phyloP scores from a whole-genome alignment of 345 rosid genomes.

The Odontarrhena argentea region DNA sequence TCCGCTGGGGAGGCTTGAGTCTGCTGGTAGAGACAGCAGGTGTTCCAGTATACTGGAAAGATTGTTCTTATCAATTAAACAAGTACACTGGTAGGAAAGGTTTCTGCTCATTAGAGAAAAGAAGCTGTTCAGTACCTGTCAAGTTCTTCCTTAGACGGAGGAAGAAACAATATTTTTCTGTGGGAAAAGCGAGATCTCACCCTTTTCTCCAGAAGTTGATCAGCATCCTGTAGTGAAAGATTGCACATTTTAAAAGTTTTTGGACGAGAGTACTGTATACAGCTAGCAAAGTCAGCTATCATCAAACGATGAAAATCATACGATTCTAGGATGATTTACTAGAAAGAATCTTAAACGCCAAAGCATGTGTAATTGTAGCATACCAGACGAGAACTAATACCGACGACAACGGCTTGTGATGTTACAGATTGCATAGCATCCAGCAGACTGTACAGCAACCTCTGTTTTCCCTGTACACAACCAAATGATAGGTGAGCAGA shows the following conservation, averaged over 20 bases:
- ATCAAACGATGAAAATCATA: slow-evolving; percentile 1
- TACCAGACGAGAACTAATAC: slow-evolving; percentile 84
- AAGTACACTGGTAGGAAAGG: slow-evolving; percentile 2
- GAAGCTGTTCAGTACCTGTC: slow-evolving; percentile 52
- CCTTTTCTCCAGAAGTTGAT: slow-evolving; percentile 93
- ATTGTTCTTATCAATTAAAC: slow-evolving; percentile 14
- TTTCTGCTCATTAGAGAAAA: slow-evolving; percentile 17
- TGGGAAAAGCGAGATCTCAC: slow-evolving; percentile 96
- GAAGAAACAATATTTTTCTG: slow-evolving; percentile 77
- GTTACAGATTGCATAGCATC: slow-evolving; percentile 95
- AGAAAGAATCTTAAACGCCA: slow-evolving; percentile 18
- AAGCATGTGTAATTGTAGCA: slow-evolving; percentile 27
- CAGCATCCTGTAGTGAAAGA: slow-evolving; percentile 73
- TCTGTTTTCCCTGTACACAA: slow-evolving; percentile 76
- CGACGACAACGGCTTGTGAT: slow-evolving; percentile 90
- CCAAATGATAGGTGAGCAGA: slow-evolving; percentile 27
- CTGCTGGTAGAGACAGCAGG: slow-evolving; percentile 68
- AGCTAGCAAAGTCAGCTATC: slow-evolving; percentile 12
- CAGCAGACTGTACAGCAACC: slow-evolving; percentile 78
- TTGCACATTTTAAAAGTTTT: slow-evolving; percentile 1
- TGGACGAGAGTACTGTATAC: slow-evolving; percentile 18
- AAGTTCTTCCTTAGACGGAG: slow-evolving; percentile 70
- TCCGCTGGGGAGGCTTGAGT: slow-evolving; percentile 62
- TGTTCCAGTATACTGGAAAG: slow-evolving; percentile 76
- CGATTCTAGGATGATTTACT: background rate